phyloP scores from a whole-genome alignment of 2,329 filamentous ascomycete genomes.

The Aspergillus calidoustus region DNA sequence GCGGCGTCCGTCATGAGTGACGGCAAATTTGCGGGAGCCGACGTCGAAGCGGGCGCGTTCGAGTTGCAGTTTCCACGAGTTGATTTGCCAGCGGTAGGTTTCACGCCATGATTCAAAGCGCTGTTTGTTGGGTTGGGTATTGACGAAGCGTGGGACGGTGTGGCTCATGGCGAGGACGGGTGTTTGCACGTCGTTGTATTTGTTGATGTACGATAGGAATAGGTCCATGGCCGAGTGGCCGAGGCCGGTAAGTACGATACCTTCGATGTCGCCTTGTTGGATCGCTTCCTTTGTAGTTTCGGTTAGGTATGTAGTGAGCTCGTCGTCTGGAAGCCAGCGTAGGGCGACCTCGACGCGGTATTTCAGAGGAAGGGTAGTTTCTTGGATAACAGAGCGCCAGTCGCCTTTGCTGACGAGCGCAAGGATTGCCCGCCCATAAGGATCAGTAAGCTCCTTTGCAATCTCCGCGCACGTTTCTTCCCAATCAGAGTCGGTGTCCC shows the following conservation, averaged over 20 bases:
- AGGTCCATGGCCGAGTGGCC: constrained; percentile 62
- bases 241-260: constrained; percentile 65
- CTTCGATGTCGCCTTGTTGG: constrained; percentile 62
- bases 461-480: constrained; percentile 66
- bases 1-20: constrained; percentile 54
- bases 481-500: constrained; percentile 60
- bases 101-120: constrained; percentile 65
- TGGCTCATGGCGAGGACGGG: constrained; percentile 64
- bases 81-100: constrained; percentile 64
- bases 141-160: constrained; percentile 63
- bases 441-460: constrained; percentile 64
- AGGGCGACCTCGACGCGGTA: constrained; percentile 67
- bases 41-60: constrained; percentile 65
- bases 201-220: constrained; percentile 63
- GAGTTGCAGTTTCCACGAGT: constrained; percentile 64
- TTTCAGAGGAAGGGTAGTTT: constrained; percentile 61
- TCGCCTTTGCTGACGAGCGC: constrained; percentile 63
- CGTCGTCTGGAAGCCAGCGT: constrained; percentile 53
- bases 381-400: constrained; percentile 63
- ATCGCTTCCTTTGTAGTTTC: constrained; percentile 58
- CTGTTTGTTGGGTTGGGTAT: constrained; percentile 55
- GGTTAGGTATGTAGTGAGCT: constrained; percentile 58
- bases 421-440: constrained; percentile 65
- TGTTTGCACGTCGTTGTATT: constrained; percentile 65
- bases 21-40: constrained; percentile 58